Percentiles rank a stretch among this genome's conserved stretches.
Conservation (phyloP, 257 asterid genomes). For the Primulina huaijiensis region DNA sequence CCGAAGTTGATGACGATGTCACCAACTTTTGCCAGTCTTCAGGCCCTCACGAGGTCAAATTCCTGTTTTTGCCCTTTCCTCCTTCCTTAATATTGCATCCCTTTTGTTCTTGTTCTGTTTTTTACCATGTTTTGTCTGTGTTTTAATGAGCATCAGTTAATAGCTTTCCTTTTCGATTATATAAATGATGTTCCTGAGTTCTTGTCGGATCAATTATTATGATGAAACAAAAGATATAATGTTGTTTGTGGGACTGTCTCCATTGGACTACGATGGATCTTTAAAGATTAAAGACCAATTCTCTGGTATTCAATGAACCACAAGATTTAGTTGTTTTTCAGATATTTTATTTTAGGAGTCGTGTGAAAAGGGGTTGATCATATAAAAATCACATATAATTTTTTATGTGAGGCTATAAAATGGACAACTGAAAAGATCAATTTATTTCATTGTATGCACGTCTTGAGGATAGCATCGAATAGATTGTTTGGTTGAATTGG, state of each 20-base stretch:
- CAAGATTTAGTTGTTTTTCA: not conserved
- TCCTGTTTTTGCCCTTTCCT: too few relatives aligned
- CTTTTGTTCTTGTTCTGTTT: not conserved
- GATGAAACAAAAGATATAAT: not conserved
- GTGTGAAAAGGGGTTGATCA: too few relatives aligned
- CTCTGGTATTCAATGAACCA: not conserved
- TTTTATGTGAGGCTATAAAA: too few relatives aligned
- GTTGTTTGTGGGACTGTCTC: not conserved
- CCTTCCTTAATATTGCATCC: not conserved
- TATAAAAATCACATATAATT: too few relatives aligned
- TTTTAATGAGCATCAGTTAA: too few relatives aligned
- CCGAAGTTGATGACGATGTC: constrained; percentile 14
- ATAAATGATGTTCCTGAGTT: too few relatives aligned
- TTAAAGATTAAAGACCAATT: too few relatives aligned
- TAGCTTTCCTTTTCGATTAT: too few relatives aligned
- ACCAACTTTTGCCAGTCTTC: constrained; percentile 34
- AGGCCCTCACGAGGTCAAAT: constrained; percentile 56
- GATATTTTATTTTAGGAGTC: not conserved
- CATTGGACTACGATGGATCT: too few relatives aligned
- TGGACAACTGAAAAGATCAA: too few relatives aligned
- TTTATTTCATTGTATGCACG: too few relatives aligned
- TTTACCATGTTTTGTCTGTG: not conserved
- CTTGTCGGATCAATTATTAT: not conserved
- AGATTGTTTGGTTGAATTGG: not conserved
- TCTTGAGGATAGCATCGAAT: too few relatives aligned